Conservation (phyloP, 2,329 filamentous ascomycete species). For the Fusarium sp. region DNA sequence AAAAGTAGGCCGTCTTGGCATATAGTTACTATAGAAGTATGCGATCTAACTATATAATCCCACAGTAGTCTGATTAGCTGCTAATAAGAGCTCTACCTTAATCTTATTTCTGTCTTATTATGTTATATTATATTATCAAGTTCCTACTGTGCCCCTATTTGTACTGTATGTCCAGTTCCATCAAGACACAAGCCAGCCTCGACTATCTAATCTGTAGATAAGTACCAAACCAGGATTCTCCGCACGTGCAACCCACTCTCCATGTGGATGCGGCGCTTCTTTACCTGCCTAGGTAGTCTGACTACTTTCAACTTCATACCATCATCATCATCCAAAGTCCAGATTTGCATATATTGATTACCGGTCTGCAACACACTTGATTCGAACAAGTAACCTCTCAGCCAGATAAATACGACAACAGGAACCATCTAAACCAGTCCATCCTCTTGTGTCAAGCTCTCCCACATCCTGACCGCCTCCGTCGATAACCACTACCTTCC, state of each 20-base stretch:
- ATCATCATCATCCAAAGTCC: constrained; percentile 7
- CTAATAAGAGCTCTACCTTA: no score
- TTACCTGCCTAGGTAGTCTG: constrained; percentile 8
- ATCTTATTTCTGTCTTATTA: no score
- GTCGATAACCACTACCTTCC: background rate
- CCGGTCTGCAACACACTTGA: background rate
- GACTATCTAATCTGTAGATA: no score
- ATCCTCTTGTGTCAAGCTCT: background rate
- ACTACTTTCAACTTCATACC: constrained; percentile 33
- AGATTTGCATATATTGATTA: background rate
- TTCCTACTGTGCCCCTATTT: no score
- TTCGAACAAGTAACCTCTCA: no score
- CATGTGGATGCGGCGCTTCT: constrained; percentile 2
- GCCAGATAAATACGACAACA: no score
- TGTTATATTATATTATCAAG: no score
- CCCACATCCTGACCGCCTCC: background rate
- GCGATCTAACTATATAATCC: no score
- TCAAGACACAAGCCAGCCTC: background rate
- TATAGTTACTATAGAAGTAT: no score
- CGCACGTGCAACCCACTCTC: constrained; percentile 25
- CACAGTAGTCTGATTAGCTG: no score
- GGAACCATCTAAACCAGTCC: no score
- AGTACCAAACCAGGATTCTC: constrained; percentile 17
- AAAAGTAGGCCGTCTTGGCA: no score
- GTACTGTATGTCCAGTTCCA: constrained; percentile 9